Conservation (phyloP, 1,284 basidiomycete species). For the Phellinidium pouzarii region DNA sequence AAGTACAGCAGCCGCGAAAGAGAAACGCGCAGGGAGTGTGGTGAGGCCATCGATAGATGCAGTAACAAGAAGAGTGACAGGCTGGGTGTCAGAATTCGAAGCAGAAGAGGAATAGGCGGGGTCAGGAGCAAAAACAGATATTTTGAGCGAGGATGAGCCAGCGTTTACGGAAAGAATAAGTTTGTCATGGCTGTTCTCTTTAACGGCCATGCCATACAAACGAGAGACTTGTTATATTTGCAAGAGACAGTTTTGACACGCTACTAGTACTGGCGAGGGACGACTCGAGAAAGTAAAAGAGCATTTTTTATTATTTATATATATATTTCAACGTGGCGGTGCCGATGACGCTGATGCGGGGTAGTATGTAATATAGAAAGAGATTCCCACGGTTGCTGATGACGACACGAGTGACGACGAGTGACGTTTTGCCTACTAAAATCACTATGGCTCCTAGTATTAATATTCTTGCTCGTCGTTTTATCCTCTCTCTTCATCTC, state of each 20-base stretch:
- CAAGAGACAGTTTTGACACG: no score
- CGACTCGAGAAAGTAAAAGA: no score
- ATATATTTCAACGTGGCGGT: no score
- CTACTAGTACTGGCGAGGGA: no score
- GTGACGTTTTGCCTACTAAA: no score
- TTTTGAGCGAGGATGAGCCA: conserved; percentile 74
- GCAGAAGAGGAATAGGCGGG: conserved; percentile 18
- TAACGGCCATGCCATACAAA: no score
- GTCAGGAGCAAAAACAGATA: conserved; percentile 50
- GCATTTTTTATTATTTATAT: no score
- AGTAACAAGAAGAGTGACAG: conserved; percentile 41
- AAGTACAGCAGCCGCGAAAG: conserved; percentile 31
- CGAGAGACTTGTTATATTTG: no score
- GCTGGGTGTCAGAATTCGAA: conserved; percentile 23
- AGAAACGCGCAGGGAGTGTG: conserved; percentile 45
- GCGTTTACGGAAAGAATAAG: conserved; percentile 60
- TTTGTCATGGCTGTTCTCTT: conserved; percentile 7
- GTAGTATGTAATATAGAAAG: no score
- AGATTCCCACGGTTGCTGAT: no score
- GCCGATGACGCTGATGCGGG: no score
- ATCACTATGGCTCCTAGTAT: neutral
- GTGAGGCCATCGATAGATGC: conserved; percentile 52
- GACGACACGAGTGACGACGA: no score
- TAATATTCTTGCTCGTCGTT: neutral
- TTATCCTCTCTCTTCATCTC: neutral